A percentile compares a stretch with the other conserved stretches of the same genome.
Conservation (phyloP, 345 rosid species). For the Eutrema japonicum region DNA sequence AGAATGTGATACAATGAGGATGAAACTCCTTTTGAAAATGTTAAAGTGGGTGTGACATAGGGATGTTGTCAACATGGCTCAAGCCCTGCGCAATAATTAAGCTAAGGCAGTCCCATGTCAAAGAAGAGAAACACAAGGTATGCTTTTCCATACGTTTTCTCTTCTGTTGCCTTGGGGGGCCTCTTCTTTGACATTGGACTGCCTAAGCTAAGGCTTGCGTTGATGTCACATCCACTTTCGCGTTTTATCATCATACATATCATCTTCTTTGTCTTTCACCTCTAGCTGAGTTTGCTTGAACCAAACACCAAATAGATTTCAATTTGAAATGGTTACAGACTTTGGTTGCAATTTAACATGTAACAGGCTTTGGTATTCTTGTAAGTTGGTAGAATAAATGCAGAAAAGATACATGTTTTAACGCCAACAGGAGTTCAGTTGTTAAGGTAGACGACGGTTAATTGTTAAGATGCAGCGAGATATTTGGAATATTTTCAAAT, state of each 20-base stretch:
- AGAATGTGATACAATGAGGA: not conserved
- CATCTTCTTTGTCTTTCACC: conserved; percentile 13
- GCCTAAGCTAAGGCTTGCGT: conserved; percentile 28
- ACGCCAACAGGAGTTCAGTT: not conserved
- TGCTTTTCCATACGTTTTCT: not conserved
- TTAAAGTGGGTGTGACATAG: conserved; percentile 51
- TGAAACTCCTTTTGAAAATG: conserved; percentile 50
- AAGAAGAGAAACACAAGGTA: not conserved
- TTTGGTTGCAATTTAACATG: conserved; percentile 13
- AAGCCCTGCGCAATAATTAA: conserved; percentile 29
- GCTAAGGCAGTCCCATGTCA: conserved; percentile 15
- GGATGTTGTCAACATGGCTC: too few species aligned
- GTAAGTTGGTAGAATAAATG: not conserved
- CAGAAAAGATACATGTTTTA: not conserved
- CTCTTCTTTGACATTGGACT: conserved; percentile 7
- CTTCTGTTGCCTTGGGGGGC: not conserved
- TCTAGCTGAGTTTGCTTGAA: not conserved
- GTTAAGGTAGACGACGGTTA: not conserved
- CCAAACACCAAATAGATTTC: not conserved
- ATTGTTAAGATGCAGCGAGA: too few species aligned
- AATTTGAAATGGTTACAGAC: not conserved
- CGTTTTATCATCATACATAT: conserved; percentile 9
- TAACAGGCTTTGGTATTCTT: not conserved
- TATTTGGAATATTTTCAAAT: too few species aligned
- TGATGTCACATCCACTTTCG: conserved; percentile 21